Conservation (phyloP, 2,329 filamentous ascomycete genomes). For the Neonectria ditissima region DNA sequence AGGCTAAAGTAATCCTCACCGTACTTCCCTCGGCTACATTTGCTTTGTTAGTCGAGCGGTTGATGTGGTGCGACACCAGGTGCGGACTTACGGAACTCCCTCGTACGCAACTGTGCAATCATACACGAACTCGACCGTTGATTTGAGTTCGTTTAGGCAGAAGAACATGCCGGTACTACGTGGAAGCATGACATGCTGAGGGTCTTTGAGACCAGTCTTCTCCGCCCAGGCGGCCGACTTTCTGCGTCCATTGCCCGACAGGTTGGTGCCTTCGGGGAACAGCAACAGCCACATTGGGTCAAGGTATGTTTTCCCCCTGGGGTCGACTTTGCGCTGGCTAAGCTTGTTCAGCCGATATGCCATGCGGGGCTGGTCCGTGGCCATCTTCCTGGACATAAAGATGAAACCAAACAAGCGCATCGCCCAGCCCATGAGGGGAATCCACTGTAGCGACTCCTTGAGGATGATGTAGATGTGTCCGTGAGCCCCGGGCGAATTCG, state of each 20-base stretch:
- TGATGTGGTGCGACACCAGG: constrained; percentile 21
- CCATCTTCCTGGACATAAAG: constrained; percentile 92
- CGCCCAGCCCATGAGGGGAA: constrained; percentile 82
- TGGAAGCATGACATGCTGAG: constrained; percentile 80
- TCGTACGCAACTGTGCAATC: constrained; percentile 97
- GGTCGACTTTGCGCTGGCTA: constrained; percentile 66
- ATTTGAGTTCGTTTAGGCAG: constrained; percentile 79
- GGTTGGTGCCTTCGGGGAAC: constrained; percentile 89
- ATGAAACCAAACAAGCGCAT: constrained; percentile 92
- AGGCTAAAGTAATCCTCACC: constrained; percentile 94
- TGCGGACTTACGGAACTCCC: constrained; percentile 81
- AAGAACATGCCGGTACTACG: constrained; percentile 85
- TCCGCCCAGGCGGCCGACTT: constrained; percentile 81
- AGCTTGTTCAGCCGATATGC: constrained; percentile 79
- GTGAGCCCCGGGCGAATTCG: constrained; percentile 78
- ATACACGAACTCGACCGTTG: constrained; percentile 84
- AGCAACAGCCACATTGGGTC: constrained; percentile 92
- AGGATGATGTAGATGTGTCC: constrained; percentile 91
- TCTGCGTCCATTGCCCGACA: constrained; percentile 75
- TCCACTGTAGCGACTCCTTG: constrained; percentile 85
- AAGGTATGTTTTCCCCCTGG: constrained; percentile 65
- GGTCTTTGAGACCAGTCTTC: constrained; percentile 79
- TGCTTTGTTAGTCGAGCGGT: constrained; percentile 26
- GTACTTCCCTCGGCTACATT: constrained; percentile 76
- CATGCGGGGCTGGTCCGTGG: constrained; percentile 80